These are phyloP conservation scores for Thelephora terrestris DNA, from an alignment of 1,284 basidiomycete genomes.

Conservation along the genomic window DNA sequence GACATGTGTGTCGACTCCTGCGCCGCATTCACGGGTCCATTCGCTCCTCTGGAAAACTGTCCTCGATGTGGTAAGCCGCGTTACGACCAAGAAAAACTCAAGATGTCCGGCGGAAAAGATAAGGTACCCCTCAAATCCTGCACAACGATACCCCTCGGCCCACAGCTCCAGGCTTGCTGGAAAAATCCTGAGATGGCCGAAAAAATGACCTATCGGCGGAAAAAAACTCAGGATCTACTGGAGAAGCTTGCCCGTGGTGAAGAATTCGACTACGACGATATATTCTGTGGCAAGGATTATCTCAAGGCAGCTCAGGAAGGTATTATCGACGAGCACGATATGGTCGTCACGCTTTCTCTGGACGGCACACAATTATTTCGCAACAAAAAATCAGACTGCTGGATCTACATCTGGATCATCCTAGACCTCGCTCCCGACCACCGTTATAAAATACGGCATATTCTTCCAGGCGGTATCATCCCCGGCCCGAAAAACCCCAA, in stretches of 20 bases:
- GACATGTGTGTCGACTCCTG: slow-evolving; percentile 25
- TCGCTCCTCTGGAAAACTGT: slow-evolving; percentile 14
- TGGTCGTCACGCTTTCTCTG: slow-evolving; percentile 19
- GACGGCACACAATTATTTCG: slow-evolving; percentile 27
- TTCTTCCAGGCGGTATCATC: slow-evolving; percentile 20
- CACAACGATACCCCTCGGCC: slow-evolving; percentile 16
- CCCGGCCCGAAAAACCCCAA: slow-evolving; percentile 26
- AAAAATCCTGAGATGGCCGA: slow-evolving; percentile 7
- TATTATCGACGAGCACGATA: slow-evolving; percentile 14
- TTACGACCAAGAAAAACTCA: slow-evolving; percentile 10
- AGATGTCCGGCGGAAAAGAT: slow-evolving; percentile 7
- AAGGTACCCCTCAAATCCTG: slow-evolving; percentile 14
- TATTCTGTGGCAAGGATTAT: slow-evolving; percentile 10
- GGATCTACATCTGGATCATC: slow-evolving; percentile 14
- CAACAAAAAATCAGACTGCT: slow-evolving; percentile 23
- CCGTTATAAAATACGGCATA: slow-evolving; percentile 14
- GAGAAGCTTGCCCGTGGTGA: slow-evolving; percentile 12
- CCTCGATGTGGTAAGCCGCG: slow-evolving; percentile 15
- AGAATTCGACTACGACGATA: neutral
- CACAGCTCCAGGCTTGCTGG: slow-evolving; percentile 16
- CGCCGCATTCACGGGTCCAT: slow-evolving; percentile 19
- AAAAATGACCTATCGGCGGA: slow-evolving; percentile 11
- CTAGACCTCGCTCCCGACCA: slow-evolving; percentile 7
- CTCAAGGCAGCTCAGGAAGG: slow-evolving; percentile 14
- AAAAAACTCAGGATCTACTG: slow-evolving; percentile 5